Base-by-base conservation (phyloP, 768 basidiomycete genomes). In the Boletus reticulatus region DNA sequence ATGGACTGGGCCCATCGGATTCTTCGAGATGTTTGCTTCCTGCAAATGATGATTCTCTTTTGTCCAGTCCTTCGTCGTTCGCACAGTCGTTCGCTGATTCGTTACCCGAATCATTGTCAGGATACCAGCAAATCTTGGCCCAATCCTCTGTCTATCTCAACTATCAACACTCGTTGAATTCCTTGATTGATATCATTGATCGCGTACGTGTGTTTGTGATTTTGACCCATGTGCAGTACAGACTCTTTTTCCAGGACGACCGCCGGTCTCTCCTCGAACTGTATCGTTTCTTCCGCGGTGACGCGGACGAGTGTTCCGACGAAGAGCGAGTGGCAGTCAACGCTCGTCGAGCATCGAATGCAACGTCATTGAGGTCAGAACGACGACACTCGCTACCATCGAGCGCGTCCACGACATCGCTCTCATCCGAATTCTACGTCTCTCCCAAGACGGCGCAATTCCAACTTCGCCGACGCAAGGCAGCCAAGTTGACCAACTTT, bases 401-500 rank as follows among this genome's bases (percentile, higher is more conserved):
- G 10, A 80, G 78, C 52, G 77, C 85, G 4, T 89, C 88, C 34
- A 73, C 82, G 61, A 69, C 79, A 6, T 88, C 87, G 16, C 68
- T 87, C 43, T 69, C 78, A 19, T 83, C 85, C 16, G 82, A 84
- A 52, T 78, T 72, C 50, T 36, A 75, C 27, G 43, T 71, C 17
- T 61, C 79, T 19, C 69, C 78, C 24, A 77, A 82, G 58, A 17
- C 29, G 16, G 62, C 66, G 20, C 62, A 39, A 62, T 92, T 93
- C 77, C 87, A 92, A 69, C 69, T 79, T 53, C 84, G 90, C 45
- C 77, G 92, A 50, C 76, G 84, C 41, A 77, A 85, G 55, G 91
- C 90, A 6, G 90, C 91, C 58, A 94, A 94, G 76, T 78, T 94
- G 56, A 87, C 88, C 27, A 80, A 87, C 72, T 93, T 93, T 78